Base-by-base conservation (phyloP, 371 early-diverging fungal genomes). In the Mortierella sp. region DNA sequence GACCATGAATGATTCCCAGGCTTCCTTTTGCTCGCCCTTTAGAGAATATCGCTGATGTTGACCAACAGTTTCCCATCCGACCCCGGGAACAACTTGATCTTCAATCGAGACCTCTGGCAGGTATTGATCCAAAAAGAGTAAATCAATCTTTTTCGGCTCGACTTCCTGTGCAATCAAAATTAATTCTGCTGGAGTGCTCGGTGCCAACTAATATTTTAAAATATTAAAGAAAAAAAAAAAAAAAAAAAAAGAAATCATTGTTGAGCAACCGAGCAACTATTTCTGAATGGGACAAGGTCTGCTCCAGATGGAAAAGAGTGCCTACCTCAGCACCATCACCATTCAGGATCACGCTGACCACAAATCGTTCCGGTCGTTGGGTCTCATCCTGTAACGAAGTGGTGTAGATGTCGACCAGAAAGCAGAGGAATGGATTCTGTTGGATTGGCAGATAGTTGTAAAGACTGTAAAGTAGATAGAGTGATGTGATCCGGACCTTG, bases 241-340 rank as follows among this genome's bases (percentile, higher is more conserved):
- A 50, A 50, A 50, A 21, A 21, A 21, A 16, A 4, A 26, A 19
- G 4, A 23, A 19, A 3, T 19, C 21, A 21, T 21, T 53, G 7
- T 21, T 53, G n/a, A n/a, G n/a, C n/a, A n/a, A n/a, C n/a, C n/a
- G n/a, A n/a, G n/a, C n/a, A n/a, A n/a, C n/a, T n/a, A n/a, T n/a
- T n/a, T n/a, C n/a, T n/a, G n/a, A n/a, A n/a, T n/a, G n/a, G n/a
- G n/a, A n/a, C n/a, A n/a, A n/a, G n/a, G 3, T 14, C n/a, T 50
- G 3, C 50, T 16, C 21, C n/a, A 50, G 50, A 14, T 4, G 14
- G 5, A 3, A 50, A 50, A 50, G 2, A 21, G 4, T 5, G 6
- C 56, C 45, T 66, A 77, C 79, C 79, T 77, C 79, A 28, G 68
- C 72, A 16, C 79, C 79, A n/a, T 77, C 72, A 15, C 79, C 79